phyloP scores from a whole-genome alignment of 1,284 basidiomycete species.

The Caloboletus firmus region DNA sequence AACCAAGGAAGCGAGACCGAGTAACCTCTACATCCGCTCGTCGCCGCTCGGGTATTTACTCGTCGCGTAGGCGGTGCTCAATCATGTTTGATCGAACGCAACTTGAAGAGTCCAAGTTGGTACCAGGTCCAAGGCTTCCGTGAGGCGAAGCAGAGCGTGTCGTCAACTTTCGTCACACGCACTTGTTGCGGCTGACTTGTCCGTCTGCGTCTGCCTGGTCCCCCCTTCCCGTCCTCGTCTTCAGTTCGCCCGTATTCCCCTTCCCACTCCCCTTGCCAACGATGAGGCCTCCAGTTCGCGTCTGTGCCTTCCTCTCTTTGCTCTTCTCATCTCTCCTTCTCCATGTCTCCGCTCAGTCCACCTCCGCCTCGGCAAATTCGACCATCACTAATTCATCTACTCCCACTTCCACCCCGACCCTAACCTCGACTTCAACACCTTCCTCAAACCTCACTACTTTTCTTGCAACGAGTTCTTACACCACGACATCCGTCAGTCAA shows the following conservation, averaged over 20 bases:
- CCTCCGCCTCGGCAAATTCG: conserved; percentile 16
- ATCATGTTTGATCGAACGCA: conserved; percentile 1
- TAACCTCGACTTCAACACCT: conserved; percentile 8
- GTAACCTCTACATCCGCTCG: conserved; percentile 8
- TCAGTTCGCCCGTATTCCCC: background rate
- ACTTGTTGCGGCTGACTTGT: conserved; percentile 31
- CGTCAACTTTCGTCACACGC: conserved; percentile 20
- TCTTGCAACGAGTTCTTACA: conserved; percentile 48
- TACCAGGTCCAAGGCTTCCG: background rate
- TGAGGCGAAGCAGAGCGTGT: conserved; percentile 4
- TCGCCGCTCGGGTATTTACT: conserved; percentile 8
- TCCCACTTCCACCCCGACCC: background rate
- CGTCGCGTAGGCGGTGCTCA: background rate
- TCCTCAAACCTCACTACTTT: conserved; percentile 45
- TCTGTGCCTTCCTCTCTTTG: conserved; percentile 18
- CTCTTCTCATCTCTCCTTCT: conserved; percentile 25
- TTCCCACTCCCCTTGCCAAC: conserved; percentile 1
- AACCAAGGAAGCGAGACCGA: conserved; percentile 10
- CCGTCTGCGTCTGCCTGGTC: background rate
- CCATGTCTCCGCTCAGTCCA: conserved; percentile 28
- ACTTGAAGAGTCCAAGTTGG: background rate
- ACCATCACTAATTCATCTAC: conserved; percentile 8
- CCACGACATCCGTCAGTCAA: conserved; percentile 48
- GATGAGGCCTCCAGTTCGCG: conserved; percentile 17
- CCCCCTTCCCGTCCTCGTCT: background rate